phyloP scores from a whole-genome alignment of 1,139 yeast species.

The Blastobotrys buckinghamii region DNA sequence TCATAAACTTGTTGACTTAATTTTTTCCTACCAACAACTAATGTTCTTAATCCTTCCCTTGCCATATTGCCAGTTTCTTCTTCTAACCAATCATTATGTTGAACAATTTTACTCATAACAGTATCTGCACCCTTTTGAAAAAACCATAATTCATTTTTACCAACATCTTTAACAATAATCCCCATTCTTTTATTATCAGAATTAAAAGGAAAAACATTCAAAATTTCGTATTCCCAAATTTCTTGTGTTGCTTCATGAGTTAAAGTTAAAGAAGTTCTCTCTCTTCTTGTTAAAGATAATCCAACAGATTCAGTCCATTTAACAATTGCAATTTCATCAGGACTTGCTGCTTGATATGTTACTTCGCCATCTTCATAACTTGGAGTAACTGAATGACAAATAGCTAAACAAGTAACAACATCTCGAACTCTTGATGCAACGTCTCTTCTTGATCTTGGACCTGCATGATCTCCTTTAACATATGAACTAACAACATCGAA shows the following conservation, averaged over 20 bases:
- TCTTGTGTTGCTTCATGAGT: slow-evolving; percentile 57
- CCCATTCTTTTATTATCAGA: slow-evolving; percentile 98
- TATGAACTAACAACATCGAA: slow-evolving; percentile 82
- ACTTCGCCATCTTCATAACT: slow-evolving; percentile 57
- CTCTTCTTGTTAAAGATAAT: slow-evolving; percentile 69
- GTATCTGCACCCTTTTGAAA: slow-evolving; percentile 95
- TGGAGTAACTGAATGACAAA: slow-evolving; percentile 96
- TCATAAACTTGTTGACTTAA: slow-evolving; percentile 50
- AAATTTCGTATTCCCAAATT: slow-evolving; percentile 54
- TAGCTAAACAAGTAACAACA: slow-evolving; percentile 70
- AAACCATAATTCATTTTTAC: slow-evolving; percentile 71
- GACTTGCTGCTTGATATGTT: slow-evolving; percentile 95
- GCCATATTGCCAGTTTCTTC: slow-evolving; percentile 99
- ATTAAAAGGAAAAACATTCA: slow-evolving; percentile 86
- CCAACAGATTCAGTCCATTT: slow-evolving; percentile 88
- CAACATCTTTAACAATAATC: slow-evolving; percentile 60
- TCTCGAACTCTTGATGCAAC: slow-evolving; percentile 73
- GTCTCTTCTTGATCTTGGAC: slow-evolving; percentile 50
- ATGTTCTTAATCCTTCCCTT: slow-evolving; percentile 91
- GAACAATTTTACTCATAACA: slow-evolving; percentile 84
- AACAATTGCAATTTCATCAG: slow-evolving; percentile 97
- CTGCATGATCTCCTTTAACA: slow-evolving; percentile 36
- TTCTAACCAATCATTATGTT: slow-evolving; percentile 88
- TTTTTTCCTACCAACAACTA: slow-evolving; percentile 82
- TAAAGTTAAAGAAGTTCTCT: slow-evolving; percentile 66